These are phyloP conservation scores for Clitopilus hobsonii DNA, from an alignment of 768 basidiomycete genomes.

Conservation along the genomic window DNA sequence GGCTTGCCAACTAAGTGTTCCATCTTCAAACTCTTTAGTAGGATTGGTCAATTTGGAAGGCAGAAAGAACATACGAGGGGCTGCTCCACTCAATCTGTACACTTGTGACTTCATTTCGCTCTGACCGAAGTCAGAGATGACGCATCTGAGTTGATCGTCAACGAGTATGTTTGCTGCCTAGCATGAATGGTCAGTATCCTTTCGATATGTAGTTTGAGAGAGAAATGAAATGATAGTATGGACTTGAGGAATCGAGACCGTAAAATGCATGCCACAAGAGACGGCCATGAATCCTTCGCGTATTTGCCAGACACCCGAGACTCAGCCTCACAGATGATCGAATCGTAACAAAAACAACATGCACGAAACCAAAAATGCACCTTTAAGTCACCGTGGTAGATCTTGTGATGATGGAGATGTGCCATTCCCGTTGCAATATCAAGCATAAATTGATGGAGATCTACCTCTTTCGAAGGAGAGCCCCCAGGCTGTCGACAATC, in stretches of 20 bases:
- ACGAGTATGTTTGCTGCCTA: conserved; percentile 76
- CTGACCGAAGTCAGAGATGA: conserved; percentile 80
- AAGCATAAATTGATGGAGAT: conserved; percentile 56
- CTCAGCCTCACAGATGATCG: too few species aligned
- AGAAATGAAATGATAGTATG: too few species aligned
- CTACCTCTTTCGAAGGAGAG: conserved; percentile 9
- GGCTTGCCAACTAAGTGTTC: conserved; percentile 55
- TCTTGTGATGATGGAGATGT: conserved; percentile 61
- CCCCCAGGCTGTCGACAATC: background rate
- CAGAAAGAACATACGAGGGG: conserved; percentile 32
- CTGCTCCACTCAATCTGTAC: conserved; percentile 25
- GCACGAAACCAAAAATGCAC: conserved; percentile 27
- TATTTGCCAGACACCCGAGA: too few species aligned
- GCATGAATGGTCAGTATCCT: background rate
- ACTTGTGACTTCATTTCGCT: conserved; percentile 73
- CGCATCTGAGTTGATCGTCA: conserved; percentile 55
- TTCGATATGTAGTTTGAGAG: too few species aligned
- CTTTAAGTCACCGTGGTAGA: conserved; percentile 80
- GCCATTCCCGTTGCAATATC: conserved; percentile 78
- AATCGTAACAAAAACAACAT: too few species aligned
- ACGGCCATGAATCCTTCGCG: background rate
- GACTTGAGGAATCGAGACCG: too few species aligned
- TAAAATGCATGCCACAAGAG: too few species aligned
- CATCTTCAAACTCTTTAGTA: background rate
- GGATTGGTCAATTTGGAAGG: conserved; percentile 13